Percentiles rank a stretch among this genome's conserved stretches.
Evolutionary conservation across 2,329 filamentous ascomycete genomes (phyloP).

Genomic region (Aspergillus quadricinctus): DNA sequence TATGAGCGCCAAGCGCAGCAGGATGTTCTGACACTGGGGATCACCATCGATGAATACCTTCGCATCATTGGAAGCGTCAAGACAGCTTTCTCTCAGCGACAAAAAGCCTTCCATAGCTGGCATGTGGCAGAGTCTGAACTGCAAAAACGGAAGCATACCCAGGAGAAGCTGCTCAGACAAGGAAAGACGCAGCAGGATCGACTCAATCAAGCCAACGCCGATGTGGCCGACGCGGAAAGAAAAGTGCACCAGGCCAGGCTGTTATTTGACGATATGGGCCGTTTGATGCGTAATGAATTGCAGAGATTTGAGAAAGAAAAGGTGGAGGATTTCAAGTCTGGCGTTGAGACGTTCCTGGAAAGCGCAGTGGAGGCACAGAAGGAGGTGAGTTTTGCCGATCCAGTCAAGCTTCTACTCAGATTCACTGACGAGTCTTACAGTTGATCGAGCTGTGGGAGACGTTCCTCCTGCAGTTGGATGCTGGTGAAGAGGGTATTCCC

Average conservation of each 20-base stretch:
- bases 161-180: constrained; percentile 93
- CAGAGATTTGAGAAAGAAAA: constrained; percentile 96
- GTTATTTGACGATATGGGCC: constrained; percentile 95
- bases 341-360: constrained; percentile 95
- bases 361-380: constrained; percentile 97
- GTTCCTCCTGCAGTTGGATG: constrained; percentile 91
- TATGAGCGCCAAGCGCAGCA: constrained; percentile 97
- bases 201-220: constrained; percentile 83
- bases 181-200: constrained; percentile 95
- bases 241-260: constrained; percentile 86
- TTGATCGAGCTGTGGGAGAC: constrained; percentile 94
- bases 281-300: constrained; percentile 83
- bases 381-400: constrained; percentile 61
- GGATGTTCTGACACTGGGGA: constrained; percentile 91
- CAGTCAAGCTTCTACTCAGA: neutral
- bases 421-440: constrained; percentile 43
- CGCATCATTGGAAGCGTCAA: constrained; percentile 93
- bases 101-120: constrained; percentile 95
- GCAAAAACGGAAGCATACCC: constrained; percentile 79
- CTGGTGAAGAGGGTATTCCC: constrained; percentile 71
- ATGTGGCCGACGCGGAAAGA: constrained; percentile 91
- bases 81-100: constrained; percentile 83
- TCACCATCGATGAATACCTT: constrained; percentile 98
- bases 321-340: constrained; percentile 98
- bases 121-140: constrained; percentile 85